Percentiles rank a stretch among this genome's conserved stretches.
Conservation (phyloP, 768 basidiomycete genomes). For the Amanita exitialis region DNA sequence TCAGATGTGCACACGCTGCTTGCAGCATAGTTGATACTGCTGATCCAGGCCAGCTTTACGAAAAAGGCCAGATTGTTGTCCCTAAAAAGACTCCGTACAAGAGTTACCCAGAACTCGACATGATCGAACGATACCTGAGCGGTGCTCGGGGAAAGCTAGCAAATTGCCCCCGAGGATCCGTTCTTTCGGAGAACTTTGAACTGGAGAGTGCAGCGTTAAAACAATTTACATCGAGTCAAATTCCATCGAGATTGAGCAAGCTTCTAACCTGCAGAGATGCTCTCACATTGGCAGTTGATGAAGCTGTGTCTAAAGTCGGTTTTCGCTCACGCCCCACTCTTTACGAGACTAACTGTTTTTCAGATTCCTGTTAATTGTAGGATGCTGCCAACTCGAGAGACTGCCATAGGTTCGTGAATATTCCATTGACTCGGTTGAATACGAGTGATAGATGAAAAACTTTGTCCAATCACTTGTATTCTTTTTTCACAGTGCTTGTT, state of each 20-base stretch:
- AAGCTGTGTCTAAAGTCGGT: neutral
- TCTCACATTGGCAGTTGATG: neutral
- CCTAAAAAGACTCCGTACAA: neutral
- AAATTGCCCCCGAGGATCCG: neutral
- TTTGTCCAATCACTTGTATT: too few species aligned
- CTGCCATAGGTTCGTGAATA: too few species aligned
- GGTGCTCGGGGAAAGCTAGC: neutral
- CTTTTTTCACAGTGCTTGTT: too few species aligned
- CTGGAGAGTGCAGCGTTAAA: neutral
- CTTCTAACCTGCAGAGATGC: neutral
- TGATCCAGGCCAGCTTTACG: neutral
- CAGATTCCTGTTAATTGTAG: neutral
- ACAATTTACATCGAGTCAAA: neutral
- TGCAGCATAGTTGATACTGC: neutral
- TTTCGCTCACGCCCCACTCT: neutral
- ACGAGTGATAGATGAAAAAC: too few species aligned
- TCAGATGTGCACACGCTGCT: slow-evolving; percentile 1
- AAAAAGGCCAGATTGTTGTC: neutral
- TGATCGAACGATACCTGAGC: neutral
- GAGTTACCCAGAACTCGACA: neutral
- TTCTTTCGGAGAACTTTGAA: neutral
- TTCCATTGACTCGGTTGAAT: too few species aligned
- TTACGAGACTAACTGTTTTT: neutral
- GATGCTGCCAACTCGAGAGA: neutral
- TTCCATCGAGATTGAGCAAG: neutral